Conservation (phyloP, 2,329 filamentous ascomycete genomes). For the Thelonectria rubi region DNA sequence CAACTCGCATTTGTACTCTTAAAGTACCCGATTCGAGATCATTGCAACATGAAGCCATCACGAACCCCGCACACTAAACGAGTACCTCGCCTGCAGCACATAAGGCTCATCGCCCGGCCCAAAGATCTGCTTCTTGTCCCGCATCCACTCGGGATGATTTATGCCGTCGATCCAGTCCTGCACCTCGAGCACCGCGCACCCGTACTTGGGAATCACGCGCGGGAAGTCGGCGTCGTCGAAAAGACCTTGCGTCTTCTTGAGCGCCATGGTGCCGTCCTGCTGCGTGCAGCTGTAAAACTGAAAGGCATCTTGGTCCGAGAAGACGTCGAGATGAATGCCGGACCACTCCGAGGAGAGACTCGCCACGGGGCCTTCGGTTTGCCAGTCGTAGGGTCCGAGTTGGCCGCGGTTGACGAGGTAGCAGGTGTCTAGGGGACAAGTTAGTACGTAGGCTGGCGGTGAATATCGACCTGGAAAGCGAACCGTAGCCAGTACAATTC, state of each 20-base stretch:
- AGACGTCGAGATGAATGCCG: constrained; percentile 85
- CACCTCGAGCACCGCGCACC: constrained; percentile 90
- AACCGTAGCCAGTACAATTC: constrained; percentile 86
- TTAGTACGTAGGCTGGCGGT: neutral
- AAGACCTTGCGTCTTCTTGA: constrained; percentile 77
- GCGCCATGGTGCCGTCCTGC: constrained; percentile 74
- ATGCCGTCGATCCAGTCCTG: constrained; percentile 95
- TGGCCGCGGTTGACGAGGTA: constrained; percentile 72
- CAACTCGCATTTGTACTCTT: no score
- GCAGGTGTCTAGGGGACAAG: constrained; percentile 64
- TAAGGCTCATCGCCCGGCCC: constrained; percentile 68
- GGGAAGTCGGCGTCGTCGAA: constrained; percentile 62
- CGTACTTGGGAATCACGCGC: constrained; percentile 75
- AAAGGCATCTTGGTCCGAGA: constrained; percentile 84
- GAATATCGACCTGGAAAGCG: constrained; percentile 41
- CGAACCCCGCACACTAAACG: constrained; percentile 61
- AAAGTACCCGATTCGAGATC: no score
- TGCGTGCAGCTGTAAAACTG: constrained; percentile 88
- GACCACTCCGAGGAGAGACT: constrained; percentile 77
- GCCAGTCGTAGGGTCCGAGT: constrained; percentile 70
- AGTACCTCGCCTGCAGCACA: constrained; percentile 69
- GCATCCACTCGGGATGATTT: constrained; percentile 89
- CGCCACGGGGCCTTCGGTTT: constrained; percentile 66
- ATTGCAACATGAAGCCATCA: no score
- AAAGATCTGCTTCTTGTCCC: constrained; percentile 68